A percentile compares a stretch with the other conserved stretches of the same genome.
These are phyloP conservation scores for Apiospora hydei DNA, from an alignment of 2,329 filamentous ascomycete genomes.

Conservation along the genomic window DNA sequence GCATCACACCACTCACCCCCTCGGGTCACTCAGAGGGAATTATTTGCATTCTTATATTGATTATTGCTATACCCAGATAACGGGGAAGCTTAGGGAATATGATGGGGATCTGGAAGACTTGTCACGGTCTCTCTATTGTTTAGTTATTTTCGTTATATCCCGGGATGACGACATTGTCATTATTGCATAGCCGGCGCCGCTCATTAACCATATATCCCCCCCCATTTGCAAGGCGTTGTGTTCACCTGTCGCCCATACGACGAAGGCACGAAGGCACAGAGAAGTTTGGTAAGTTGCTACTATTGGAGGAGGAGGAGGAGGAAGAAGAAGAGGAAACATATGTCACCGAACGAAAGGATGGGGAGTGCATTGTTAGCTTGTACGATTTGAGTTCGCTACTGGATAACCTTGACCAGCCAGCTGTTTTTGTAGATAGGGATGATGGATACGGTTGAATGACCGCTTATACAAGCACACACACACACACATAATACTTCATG, in stretches of 20 bases:
- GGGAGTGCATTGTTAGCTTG: not conserved
- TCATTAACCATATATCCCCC: slow-evolving; percentile 20
- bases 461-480: slow-evolving; percentile 17
- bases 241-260: not conserved
- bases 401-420: slow-evolving; percentile 16
- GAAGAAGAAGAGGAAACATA: not conserved
- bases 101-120: slow-evolving; percentile 5
- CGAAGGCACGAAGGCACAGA: not conserved
- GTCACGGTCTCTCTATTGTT: slow-evolving; percentile 11
- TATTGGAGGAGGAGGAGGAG: not conserved
- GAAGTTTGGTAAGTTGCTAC: not conserved
- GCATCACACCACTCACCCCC: not conserved
- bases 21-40: not conserved
- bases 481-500: not conserved
- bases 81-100: slow-evolving; percentile 4
- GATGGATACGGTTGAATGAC: slow-evolving; percentile 20
- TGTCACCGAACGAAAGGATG: not conserved
- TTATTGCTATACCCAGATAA: slow-evolving; percentile 7
- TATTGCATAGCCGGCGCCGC: slow-evolving; percentile 19
- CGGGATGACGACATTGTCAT: slow-evolving; percentile 8
- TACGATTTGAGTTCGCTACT: slow-evolving; percentile 18
- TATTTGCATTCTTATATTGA: slow-evolving; percentile 19
- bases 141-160: slow-evolving; percentile 7
- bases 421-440: slow-evolving; percentile 18
- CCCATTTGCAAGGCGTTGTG: slow-evolving; percentile 16